Evolutionary conservation across 2,329 filamentous ascomycete species (phyloP), one percentile per base, ranked within the genome.

Genomic region (Golovinomyces cichoracearum): DNA sequence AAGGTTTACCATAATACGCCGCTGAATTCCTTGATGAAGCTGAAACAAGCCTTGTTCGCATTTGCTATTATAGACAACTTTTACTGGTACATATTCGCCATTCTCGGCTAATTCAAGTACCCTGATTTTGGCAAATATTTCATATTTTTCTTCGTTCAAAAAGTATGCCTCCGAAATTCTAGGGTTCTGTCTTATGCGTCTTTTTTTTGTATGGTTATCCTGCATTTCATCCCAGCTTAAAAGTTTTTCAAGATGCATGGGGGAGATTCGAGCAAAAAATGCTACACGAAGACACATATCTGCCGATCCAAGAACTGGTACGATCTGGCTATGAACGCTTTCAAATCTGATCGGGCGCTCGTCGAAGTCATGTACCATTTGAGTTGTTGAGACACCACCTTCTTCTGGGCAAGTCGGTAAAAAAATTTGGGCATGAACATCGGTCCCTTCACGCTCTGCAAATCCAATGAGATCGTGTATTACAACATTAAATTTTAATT

Each of bases 141-240:
- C 90, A 60, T 98, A 86, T 55, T 85, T 80, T 61, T 95, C 90
- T 62, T 94, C 84, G 0, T 79, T 83, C 57, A 80, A 93, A 60
- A 92, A 98, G 55, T 98, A 86, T 0, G 82, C 80, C 62, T 98
- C 90, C 12, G 83, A 78, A 54, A 98, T 78, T 10, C 90, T 73
- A 38, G 68, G 71, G 52, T 71, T 62, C 41, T 66, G 73, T 4
- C 66, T 61, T 50, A 67, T 70, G 12, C 67, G 67, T 49, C 72
- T 70, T 17, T 73, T 71, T 53, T 73, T 71, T 2, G 72, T 70
- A 46, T 77, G 68, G 17, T 74, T 72, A 62, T 98, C 88, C 50
- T 88, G 78, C 78, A 98, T 94, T 58, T 95, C 90, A 61, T 98
- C 90, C 90, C 90, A 98, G 65, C 90, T 98, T 12, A 94, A 73